These are phyloP conservation scores for Chlorella sp. DNA, from an alignment of 139 green algal genomes.

Conservation along the genomic window DNA sequence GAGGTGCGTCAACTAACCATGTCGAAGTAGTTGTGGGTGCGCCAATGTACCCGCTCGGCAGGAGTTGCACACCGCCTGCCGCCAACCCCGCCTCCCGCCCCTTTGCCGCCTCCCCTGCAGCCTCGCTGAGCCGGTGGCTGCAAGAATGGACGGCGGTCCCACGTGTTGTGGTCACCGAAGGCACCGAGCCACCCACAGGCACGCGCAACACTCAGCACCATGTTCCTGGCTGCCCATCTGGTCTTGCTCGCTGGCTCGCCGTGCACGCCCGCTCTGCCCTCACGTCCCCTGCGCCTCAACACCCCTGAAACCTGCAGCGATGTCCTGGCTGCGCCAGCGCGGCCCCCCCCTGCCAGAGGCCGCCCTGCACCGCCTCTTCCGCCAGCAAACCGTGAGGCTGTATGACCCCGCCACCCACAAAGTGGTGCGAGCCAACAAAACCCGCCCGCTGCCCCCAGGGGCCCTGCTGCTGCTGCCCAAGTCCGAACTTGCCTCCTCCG, in stretches of 20 bases:
- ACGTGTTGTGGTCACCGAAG: neutral
- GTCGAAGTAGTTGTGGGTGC: neutral
- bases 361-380: slow-evolving; percentile 47
- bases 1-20: too few species aligned
- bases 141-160: slow-evolving; percentile 4
- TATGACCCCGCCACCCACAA: slow-evolving; percentile 11
- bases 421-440: slow-evolving; percentile 7
- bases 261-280: neutral
- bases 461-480: slow-evolving; percentile 39
- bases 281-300: neutral
- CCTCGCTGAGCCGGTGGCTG: slow-evolving; percentile 28
- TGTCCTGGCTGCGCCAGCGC: slow-evolving; percentile 62
- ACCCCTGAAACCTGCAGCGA: slow-evolving; percentile 31
- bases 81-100: neutral
- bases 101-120: neutral
- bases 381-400: slow-evolving; percentile 36
- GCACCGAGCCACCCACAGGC: slow-evolving; percentile 27
- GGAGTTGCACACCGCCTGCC: neutral
- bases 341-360: slow-evolving; percentile 45
- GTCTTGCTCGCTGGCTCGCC: too few species aligned
- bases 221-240: too few species aligned
- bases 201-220: neutral
- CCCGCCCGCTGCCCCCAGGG: slow-evolving; percentile 18
- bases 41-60: neutral
- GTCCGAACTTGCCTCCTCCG: neutral